A percentile compares a stretch with the other conserved stretches of the same genome.
These are phyloP conservation scores for Septoria linicola DNA, from an alignment of 2,329 filamentous ascomycete species.

Conservation along the genomic window DNA sequence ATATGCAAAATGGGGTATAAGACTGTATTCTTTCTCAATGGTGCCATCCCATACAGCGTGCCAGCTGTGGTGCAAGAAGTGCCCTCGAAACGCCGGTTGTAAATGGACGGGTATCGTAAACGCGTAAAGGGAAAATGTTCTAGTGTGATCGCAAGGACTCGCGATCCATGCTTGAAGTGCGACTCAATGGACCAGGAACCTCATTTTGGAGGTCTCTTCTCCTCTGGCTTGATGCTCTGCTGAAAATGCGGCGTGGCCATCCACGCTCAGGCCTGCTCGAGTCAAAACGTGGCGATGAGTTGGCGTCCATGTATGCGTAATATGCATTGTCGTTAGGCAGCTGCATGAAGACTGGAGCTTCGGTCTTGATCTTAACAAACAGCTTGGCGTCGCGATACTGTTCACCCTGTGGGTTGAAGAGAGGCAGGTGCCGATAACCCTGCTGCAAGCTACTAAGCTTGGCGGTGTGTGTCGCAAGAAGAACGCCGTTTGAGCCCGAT, in stretches of 20 bases:
- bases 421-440: constrained; percentile 86
- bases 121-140: constrained; percentile 4
- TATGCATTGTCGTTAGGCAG: constrained; percentile 28
- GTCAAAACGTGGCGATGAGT: constrained; percentile 35
- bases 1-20: constrained; percentile 12
- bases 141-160: constrained; percentile 28
- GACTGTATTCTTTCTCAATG: constrained; percentile 7
- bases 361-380: constrained; percentile 80
- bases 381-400: constrained; percentile 93
- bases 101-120: constrained; percentile 15
- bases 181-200: constrained; percentile 30
- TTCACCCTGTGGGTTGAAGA: constrained; percentile 85
- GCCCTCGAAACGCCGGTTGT: constrained; percentile 17
- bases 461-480: constrained; percentile 85
- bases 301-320: constrained; percentile 27
- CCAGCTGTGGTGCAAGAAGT: constrained; percentile 14
- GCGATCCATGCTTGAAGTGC: constrained; percentile 39
- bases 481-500: constrained; percentile 57
- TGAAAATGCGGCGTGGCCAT: constrained; percentile 46
- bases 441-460: constrained; percentile 87
- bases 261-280: constrained; percentile 36
- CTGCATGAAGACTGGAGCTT: constrained; percentile 37
- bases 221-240: constrained; percentile 45
- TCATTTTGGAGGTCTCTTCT: constrained; percentile 30
- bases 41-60: constrained; percentile 12